A percentile compares a stretch with the other conserved stretches of the same genome.
Conservation (phyloP, 306 rosid species). For the Cicer yamashitae region DNA sequence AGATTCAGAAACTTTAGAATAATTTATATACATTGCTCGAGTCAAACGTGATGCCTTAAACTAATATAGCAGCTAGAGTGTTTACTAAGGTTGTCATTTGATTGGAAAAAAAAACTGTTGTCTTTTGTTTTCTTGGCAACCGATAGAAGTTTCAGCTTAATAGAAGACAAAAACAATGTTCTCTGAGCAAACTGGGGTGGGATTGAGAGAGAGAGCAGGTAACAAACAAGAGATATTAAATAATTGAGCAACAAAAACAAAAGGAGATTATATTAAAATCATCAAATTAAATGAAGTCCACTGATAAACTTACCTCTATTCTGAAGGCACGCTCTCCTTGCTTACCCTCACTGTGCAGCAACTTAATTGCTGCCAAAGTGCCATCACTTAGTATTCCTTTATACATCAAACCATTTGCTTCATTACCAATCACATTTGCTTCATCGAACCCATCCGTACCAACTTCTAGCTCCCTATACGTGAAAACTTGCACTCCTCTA, state of each 20-base stretch:
- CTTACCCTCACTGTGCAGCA: slow-evolving; percentile 70
- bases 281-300: slow-evolving; percentile 52
- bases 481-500: slow-evolving; percentile 83
- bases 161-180: slow-evolving; percentile 53
- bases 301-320: slow-evolving; percentile 69
- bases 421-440: slow-evolving; percentile 71
- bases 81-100: slow-evolving; percentile 39
- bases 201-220: slow-evolving; percentile 41
- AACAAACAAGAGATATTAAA: slow-evolving; percentile 46
- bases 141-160: slow-evolving; percentile 40
- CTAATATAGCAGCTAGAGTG: not conserved
- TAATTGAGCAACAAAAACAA: slow-evolving; percentile 19
- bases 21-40: slow-evolving; percentile 15
- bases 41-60: slow-evolving; percentile 37
- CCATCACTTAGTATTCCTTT: slow-evolving; percentile 85
- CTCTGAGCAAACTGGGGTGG: slow-evolving; percentile 35
- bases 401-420: slow-evolving; percentile 70
- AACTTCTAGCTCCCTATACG: slow-evolving; percentile 79
- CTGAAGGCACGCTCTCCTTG: slow-evolving; percentile 97
- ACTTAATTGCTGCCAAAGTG: slow-evolving; percentile 78
- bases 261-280: slow-evolving; percentile 7
- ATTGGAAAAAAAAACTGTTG: slow-evolving; percentile 14
- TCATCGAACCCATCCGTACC: slow-evolving; percentile 74
- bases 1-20: not conserved
- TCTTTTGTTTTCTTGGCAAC: slow-evolving; percentile 34